Evolutionary conservation across 768 basidiomycete species (phyloP).

Genomic region (Trametes meyenii): DNA sequence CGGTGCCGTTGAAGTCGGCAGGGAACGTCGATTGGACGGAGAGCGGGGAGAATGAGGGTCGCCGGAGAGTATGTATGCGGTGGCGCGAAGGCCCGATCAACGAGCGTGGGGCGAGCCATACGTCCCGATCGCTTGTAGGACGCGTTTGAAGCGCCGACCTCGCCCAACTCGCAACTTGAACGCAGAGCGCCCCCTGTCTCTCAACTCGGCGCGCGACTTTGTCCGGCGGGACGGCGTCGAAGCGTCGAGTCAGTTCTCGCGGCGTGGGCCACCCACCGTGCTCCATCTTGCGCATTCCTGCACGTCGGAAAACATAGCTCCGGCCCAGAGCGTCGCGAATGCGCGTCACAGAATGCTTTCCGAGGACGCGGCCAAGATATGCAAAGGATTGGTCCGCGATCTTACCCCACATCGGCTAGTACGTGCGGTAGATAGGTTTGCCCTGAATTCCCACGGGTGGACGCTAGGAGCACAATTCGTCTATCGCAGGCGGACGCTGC

Average conservation of each 20-base stretch:
- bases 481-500: no score
- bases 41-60: no score
- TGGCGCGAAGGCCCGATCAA: conserved; percentile 8
- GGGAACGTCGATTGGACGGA: no score
- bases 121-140: conserved; percentile 7
- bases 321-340: neutral
- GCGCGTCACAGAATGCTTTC: no score
- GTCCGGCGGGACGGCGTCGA: no score
- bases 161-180: neutral
- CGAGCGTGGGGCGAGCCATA: conserved; percentile 5
- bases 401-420: conserved; percentile 13
- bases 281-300: neutral
- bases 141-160: conserved; percentile 5
- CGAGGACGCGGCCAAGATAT: conserved; percentile 3
- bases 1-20: no score
- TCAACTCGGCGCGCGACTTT: no score
- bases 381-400: conserved; percentile 10
- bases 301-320: neutral
- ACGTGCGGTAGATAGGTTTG: neutral
- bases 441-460: no score
- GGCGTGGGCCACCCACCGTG: neutral
- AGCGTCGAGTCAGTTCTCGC: neutral
- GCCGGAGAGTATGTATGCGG: neutral
- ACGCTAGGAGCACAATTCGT: no score
- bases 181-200: conserved; percentile 1